A percentile compares a stretch with the other conserved stretches of the same genome.
These are phyloP conservation scores for Platanthera guangdongensis DNA, from an alignment of 106 monocot species.

Conservation along the genomic window DNA sequence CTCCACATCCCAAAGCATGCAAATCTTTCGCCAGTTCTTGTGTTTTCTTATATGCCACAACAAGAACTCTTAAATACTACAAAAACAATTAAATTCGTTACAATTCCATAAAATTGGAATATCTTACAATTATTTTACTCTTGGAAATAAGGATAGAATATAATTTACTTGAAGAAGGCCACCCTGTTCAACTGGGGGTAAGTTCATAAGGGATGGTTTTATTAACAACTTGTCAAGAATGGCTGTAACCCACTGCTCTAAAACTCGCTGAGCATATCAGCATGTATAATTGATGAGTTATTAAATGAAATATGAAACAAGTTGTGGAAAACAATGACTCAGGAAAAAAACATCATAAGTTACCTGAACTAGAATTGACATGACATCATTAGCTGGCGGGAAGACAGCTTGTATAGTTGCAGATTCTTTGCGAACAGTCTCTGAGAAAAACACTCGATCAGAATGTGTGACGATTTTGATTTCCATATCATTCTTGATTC, in stretches of 20 bases:
- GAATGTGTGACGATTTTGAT: too few species aligned
- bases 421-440: conserved; percentile 88
- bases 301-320: background rate
- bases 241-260: conserved; percentile 88
- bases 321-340: background rate
- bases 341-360: conserved; percentile 2
- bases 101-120: background rate
- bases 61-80: conserved; percentile 91
- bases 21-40: conserved; percentile 88
- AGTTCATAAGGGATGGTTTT: conserved; percentile 90
- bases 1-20: conserved; percentile 86
- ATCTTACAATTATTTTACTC: background rate
- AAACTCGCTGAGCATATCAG: conserved; percentile 53
- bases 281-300: background rate
- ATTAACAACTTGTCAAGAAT: conserved; percentile 81
- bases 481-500: too few species aligned
- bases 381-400: conserved; percentile 97
- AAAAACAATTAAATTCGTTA: conserved; percentile 18
- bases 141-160: conserved; percentile 6
- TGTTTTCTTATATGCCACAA: conserved; percentile 88
- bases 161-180: conserved; percentile 59
- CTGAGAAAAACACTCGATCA: conserved; percentile 24
- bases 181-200: conserved; percentile 81
- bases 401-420: conserved; percentile 90
- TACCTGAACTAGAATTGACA: conserved; percentile 99